Percentiles rank a stretch among this genome's conserved stretches.
These are phyloP conservation scores for Zopfochytrium polystomum DNA, from an alignment of 371 early-diverging fungal genomes.

Conservation along the genomic window DNA sequence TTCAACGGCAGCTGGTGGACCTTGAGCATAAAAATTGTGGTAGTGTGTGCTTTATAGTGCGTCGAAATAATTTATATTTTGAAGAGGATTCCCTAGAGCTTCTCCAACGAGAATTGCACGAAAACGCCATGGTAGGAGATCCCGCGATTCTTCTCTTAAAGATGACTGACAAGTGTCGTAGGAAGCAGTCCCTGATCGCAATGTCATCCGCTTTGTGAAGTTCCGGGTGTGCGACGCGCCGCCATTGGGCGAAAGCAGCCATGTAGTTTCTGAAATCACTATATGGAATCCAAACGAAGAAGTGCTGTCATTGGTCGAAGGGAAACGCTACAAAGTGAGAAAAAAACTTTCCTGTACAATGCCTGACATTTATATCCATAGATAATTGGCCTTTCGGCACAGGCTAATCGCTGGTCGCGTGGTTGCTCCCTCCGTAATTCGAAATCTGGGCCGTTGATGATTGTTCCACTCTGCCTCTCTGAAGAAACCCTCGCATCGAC, in stretches of 20 bases:
- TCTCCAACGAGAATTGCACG: conserved; percentile 9
- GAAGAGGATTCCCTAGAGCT: conserved; percentile 19
- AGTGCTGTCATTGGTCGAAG: conserved; percentile 48
- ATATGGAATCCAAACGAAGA: conserved; percentile 52
- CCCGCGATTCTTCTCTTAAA: conserved; percentile 5
- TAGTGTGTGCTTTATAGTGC: no score
- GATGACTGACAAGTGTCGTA: conserved; percentile 11
- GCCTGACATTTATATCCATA: no score
- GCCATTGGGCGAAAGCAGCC: conserved; percentile 2
- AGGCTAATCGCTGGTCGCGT: no score
- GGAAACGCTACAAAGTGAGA: conserved; percentile 52
- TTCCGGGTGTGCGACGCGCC: conserved; percentile 53
- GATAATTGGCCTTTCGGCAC: no score
- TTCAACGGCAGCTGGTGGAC: conserved; percentile 12
- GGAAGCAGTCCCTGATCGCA: conserved; percentile 35
- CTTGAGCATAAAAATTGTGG: conserved; percentile 14
- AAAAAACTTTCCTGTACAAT: no score
- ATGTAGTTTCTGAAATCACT: conserved; percentile 43
- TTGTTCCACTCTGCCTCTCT: no score
- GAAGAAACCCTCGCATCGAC: no score
- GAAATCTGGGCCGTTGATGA: no score
- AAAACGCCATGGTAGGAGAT: not conserved
- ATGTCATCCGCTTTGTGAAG: conserved; percentile 50
- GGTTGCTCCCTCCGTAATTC: no score
- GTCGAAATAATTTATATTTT: no score